Percentiles rank a stretch among this genome's conserved stretches.
Evolutionary conservation across 305 asterid species (phyloP).

Genomic region (Petunia hybrid): DNA sequence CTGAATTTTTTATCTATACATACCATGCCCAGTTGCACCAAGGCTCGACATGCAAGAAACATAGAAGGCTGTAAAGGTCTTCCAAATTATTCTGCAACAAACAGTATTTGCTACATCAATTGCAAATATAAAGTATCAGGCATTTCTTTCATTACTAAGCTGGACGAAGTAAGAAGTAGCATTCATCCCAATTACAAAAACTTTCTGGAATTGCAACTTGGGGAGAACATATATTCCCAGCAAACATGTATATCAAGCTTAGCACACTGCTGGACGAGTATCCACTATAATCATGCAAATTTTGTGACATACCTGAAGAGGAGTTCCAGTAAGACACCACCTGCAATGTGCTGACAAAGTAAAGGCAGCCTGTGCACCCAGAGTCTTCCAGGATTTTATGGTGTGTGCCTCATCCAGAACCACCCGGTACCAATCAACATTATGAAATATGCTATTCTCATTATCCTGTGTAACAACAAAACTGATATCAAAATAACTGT

Average conservation of each 20-base stretch:
- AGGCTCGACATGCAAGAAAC: constrained; percentile 92
- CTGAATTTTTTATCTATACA: constrained; percentile 11
- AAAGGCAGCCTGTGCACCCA: constrained; percentile 79
- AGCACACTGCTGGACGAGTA: background rate
- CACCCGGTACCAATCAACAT: constrained; percentile 83
- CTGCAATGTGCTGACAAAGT: constrained; percentile 71
- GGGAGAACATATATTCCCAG: background rate
- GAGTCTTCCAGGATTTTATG: constrained; percentile 70
- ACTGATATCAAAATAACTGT: background rate
- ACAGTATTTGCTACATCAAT: background rate
- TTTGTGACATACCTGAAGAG: constrained; percentile 66
- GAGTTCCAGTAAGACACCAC: constrained; percentile 93
- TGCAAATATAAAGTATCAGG: background rate
- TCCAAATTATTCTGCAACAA: constrained; percentile 79
- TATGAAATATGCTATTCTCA: constrained; percentile 70
- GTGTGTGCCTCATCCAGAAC: constrained; percentile 93
- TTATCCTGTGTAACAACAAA: constrained; percentile 48
- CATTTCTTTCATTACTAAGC: background rate
- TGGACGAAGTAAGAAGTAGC: background rate
- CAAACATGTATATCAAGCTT: background rate
- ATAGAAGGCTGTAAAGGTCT: constrained; percentile 79
- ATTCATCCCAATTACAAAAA: background rate
- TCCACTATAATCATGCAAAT: background rate
- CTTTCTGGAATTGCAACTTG: too few species aligned
- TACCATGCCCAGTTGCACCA: constrained; percentile 99